phyloP scores from a whole-genome alignment of 2,329 filamentous ascomycete species.

The Fusarium euwallaceae region DNA sequence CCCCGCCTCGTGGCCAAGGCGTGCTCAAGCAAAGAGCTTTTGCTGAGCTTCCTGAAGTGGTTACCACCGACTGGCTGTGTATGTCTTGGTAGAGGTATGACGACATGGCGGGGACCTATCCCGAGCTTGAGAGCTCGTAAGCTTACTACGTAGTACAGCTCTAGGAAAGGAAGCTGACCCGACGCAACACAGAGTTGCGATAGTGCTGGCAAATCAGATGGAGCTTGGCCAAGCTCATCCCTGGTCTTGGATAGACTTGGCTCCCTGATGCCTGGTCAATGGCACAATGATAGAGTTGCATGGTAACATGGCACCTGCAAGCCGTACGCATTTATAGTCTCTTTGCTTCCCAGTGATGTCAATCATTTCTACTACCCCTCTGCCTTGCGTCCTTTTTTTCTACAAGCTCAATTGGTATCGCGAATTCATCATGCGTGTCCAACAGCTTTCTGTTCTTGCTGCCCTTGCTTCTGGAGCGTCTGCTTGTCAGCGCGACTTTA shows the following conservation, averaged over 20 bases:
- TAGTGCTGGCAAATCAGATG: slow-evolving; percentile 26
- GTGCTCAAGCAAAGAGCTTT: not conserved
- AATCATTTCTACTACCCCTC: not conserved
- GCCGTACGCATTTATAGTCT: slow-evolving; percentile 36
- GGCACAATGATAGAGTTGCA: slow-evolving; percentile 26
- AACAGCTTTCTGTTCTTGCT: slow-evolving; percentile 31
- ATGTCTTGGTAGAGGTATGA: slow-evolving; percentile 25
- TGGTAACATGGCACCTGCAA: slow-evolving; percentile 31
- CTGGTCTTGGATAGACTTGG: slow-evolving; percentile 8
- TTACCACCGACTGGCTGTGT: slow-evolving; percentile 15
- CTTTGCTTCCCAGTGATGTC: slow-evolving; percentile 7
- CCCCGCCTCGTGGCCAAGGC: slow-evolving; percentile 31
- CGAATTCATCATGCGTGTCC: slow-evolving; percentile 31
- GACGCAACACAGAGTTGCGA: slow-evolving; percentile 9
- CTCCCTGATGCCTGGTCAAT: slow-evolving; percentile 16
- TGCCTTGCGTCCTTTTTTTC: not conserved
- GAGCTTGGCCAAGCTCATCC: not conserved
- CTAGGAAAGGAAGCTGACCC: slow-evolving; percentile 30
- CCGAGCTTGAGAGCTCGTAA: slow-evolving; percentile 29
- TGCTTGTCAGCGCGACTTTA: slow-evolving; percentile 50
- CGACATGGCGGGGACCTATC: slow-evolving; percentile 34
- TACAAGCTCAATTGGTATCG: not conserved
- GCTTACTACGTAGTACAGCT: slow-evolving; percentile 20
- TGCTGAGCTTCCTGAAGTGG: slow-evolving; percentile 32
- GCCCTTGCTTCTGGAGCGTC: slow-evolving; percentile 40